phyloP scores from a whole-genome alignment of 225 moss, liverwort and hornwort species.

The Physcomitrellopsis africana region DNA sequence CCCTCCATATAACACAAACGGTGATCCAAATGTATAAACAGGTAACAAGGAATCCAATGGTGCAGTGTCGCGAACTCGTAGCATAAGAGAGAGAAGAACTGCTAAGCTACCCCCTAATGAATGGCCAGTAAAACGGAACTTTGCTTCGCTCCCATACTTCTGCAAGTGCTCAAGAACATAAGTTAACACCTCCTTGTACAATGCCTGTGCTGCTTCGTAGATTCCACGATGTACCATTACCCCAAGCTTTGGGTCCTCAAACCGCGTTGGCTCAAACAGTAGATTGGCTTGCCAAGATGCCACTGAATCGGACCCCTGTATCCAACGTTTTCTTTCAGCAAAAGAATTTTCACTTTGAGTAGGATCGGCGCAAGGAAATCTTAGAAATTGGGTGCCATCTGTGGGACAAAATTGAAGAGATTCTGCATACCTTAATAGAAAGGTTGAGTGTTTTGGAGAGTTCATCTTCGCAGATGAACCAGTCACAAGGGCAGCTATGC shows the following conservation, averaged over 20 bases:
- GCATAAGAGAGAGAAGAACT: slow-evolving; percentile 75
- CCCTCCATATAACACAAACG: slow-evolving; percentile 84
- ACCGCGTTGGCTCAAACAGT: slow-evolving; percentile 76
- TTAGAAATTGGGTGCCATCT: too few species aligned
- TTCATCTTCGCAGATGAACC: slow-evolving; percentile 84
- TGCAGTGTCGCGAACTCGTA: slow-evolving; percentile 66
- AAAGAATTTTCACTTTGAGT: slow-evolving; percentile 9
- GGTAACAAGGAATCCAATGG: slow-evolving; percentile 66
- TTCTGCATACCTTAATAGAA: slow-evolving; percentile 71
- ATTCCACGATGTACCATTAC: slow-evolving; percentile 53
- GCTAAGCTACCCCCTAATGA: slow-evolving; percentile 83
- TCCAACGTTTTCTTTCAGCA: background rate
- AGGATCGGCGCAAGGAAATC: too few species aligned
- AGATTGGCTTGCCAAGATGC: slow-evolving; percentile 90
- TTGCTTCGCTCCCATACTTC: slow-evolving; percentile 53
- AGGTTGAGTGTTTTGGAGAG: slow-evolving; percentile 63
- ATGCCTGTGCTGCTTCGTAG: slow-evolving; percentile 39
- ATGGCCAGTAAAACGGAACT: slow-evolving; percentile 77
- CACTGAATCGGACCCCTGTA: slow-evolving; percentile 86
- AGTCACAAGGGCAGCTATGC: slow-evolving; percentile 77
- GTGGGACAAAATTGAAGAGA: background rate
- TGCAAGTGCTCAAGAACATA: slow-evolving; percentile 53
- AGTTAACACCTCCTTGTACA: slow-evolving; percentile 51
- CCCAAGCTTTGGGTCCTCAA: slow-evolving; percentile 64
- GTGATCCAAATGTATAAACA: slow-evolving; percentile 80